Evolutionary conservation across 305 asterid genomes (phyloP).

Genomic region (Solanum hybrid): DNA sequence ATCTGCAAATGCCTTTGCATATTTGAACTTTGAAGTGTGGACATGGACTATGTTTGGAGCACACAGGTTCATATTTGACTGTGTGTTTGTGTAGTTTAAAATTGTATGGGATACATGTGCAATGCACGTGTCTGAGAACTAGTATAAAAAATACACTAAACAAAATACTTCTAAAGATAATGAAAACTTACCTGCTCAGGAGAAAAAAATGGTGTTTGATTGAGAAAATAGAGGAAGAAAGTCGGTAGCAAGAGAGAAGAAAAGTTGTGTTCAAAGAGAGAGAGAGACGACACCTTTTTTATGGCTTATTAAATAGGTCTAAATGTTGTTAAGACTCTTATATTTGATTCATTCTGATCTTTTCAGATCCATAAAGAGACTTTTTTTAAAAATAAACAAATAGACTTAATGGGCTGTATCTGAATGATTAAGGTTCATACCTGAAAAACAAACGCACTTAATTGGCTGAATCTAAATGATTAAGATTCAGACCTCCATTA

Average conservation of each 20-base stretch:
- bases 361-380: neutral
- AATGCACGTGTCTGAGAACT: neutral
- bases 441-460: neutral
- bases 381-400: too few species aligned
- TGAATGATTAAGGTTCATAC: neutral
- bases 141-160: neutral
- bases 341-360: neutral
- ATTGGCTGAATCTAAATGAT: neutral
- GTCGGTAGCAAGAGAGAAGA: neutral
- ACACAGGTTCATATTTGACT: neutral
- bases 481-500: neutral
- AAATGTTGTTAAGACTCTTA: neutral
- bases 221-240: neutral
- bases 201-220: neutral
- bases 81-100: neutral
- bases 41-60: neutral
- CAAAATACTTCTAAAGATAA: neutral
- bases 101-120: neutral
- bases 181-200: neutral
- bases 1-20: neutral
- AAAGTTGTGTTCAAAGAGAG: neutral
- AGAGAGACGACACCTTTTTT: neutral
- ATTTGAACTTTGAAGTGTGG: neutral
- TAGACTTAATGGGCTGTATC: neutral
- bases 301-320: neutral